Evolutionary conservation across 1,284 basidiomycete species (phyloP), one percentile per base, ranked within the genome.

Genomic region (Wolfiporia cocos): DNA sequence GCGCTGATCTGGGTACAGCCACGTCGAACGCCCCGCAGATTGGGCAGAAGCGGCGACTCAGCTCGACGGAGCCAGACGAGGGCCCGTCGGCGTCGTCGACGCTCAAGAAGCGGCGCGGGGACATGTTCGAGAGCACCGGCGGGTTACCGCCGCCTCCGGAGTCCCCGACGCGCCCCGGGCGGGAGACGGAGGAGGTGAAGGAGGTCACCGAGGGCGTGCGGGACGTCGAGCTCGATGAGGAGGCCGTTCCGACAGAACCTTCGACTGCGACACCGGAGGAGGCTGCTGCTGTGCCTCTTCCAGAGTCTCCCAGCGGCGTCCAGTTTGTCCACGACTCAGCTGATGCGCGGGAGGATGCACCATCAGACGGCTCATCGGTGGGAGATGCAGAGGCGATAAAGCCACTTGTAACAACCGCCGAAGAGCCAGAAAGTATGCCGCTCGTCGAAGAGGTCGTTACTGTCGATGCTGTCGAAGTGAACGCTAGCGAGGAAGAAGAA

Each of bases 21-120:
- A 86, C 84, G 2, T 85, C 83, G 17, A 82, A 75, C 52, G 81
- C 85, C 2, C 83, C 84, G 2, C 74, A 75, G 40, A 76, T 74
- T 32, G 77, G 78, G 28, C 69, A 71, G 18, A 86, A 86, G 63
- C 76, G 85, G 42, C 73, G 79, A 26, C 56, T 76, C 55, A 78
- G 76, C 64, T 63, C 68, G 26, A 66, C 68, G 3, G 80, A 81
- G 42, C 67, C 62, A 3, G 71, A 71, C 34, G 69, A 67, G 17
- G 65, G 68, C 28, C 28, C 28, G 28, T 15, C 19, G 9, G 11
- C 23, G 44, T 54, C 64, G 17, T 50, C 54, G 7, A 47, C 57
- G 34, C 59, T 58, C 29, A 81, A 81, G 64, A 73, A 67, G 55
- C 56, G 64, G 42, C 66, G 64, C 44, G 62, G 53, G 23, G 66